Conservation (phyloP, 768 basidiomycete species). For the Pisolithus marmoratus region DNA sequence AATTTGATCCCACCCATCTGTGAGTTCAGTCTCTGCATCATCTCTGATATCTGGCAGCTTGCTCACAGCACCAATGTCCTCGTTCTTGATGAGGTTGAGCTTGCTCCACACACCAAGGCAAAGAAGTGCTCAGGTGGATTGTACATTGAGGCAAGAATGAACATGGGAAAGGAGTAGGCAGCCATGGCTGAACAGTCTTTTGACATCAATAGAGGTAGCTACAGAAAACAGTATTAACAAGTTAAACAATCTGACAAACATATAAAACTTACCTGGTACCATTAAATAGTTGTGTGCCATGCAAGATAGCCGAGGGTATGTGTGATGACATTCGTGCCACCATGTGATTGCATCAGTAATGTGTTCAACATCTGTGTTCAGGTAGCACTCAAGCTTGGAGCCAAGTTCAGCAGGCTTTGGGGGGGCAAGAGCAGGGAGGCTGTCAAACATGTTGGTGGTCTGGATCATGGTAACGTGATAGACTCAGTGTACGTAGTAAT, state of each 20-base stretch:
- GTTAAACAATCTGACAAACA: conserved; percentile 5
- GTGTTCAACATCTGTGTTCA: conserved; percentile 19
- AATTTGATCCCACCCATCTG: conserved; percentile 9
- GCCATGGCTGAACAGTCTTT: conserved; percentile 7
- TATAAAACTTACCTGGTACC: conserved; percentile 24
- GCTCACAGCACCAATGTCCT: conserved; percentile 13
- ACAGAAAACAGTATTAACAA: conserved; percentile 8
- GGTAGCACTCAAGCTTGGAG: conserved; percentile 27
- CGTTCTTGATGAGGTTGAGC: conserved; percentile 15
- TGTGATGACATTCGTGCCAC: conserved; percentile 21
- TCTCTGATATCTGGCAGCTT: conserved; percentile 3
- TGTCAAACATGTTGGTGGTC: conserved; percentile 26
- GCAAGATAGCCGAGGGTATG: conserved; percentile 24
- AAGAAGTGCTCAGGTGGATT: conserved; percentile 24
- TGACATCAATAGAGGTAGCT: conserved; percentile 9
- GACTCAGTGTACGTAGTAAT: background rate
- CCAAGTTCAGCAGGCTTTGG: conserved; percentile 9
- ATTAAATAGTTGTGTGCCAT: conserved; percentile 32
- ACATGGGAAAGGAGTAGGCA: background rate
- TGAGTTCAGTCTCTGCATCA: conserved; percentile 2
- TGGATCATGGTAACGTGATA: background rate
- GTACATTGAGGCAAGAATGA: conserved; percentile 19
- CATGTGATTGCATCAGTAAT: conserved; percentile 21
- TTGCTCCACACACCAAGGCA: conserved; percentile 28
- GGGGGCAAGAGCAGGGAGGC: conserved; percentile 16